These are phyloP conservation scores for Wickerhamomyces kurtzmanii DNA, from an alignment of 805 yeast genomes.

Conservation along the genomic window DNA sequence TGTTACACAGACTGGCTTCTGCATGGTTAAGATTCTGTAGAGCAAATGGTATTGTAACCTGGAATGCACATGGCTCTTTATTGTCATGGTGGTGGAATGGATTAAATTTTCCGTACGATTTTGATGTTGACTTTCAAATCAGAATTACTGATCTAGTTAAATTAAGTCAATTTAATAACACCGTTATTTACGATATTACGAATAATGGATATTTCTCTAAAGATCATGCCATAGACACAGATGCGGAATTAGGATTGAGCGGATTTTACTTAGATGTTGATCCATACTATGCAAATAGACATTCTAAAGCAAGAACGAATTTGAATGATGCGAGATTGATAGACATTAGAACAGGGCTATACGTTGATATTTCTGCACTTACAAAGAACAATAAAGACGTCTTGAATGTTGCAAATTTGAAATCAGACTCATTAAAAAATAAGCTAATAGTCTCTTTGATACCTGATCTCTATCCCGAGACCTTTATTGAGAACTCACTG, in stretches of 20 bases:
- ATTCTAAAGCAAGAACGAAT: conserved; percentile 42
- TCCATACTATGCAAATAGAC: conserved; percentile 40
- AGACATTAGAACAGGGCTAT: neutral
- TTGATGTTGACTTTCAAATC: conserved; percentile 43
- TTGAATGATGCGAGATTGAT: conserved; percentile 8
- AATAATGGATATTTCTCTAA: too few species aligned
- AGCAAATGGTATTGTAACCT: conserved; percentile 27
- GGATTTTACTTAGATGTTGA: conserved; percentile 41
- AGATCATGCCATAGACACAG: too few species aligned
- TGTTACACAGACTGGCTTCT: conserved; percentile 30
- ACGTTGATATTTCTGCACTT: neutral
- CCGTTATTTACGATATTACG: too few species aligned
- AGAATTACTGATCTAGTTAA: conserved; percentile 29
- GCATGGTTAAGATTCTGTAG: conserved; percentile 38
- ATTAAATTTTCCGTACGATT: conserved; percentile 41
- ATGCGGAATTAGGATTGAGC: conserved; percentile 41
- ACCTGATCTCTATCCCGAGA: too few species aligned
- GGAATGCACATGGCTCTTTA: conserved; percentile 49
- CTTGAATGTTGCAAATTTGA: too few species aligned
- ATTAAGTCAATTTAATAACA: conserved; percentile 30
- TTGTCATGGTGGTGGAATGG: conserved; percentile 51
- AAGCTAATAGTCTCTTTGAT: too few species aligned
- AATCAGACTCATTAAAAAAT: too few species aligned
- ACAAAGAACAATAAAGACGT: neutral
- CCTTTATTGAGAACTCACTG: too few species aligned